Conservation (phyloP, 75 land plant species). For the Gnetum montanum region DNA sequence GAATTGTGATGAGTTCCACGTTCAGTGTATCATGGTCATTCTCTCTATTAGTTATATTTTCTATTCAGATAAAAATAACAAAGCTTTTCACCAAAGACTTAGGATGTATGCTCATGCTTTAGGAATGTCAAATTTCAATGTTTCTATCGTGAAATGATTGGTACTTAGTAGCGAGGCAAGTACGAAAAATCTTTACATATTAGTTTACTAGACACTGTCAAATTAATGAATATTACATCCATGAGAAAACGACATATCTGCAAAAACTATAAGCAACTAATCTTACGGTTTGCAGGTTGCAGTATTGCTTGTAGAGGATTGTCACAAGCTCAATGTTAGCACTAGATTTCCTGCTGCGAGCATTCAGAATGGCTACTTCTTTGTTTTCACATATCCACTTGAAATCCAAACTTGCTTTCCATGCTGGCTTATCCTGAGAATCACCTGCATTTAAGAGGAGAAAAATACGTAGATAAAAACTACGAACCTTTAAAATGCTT, state of each 20-base stretch:
- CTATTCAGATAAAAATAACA: no score
- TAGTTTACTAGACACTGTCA: neutral
- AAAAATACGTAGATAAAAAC: no score
- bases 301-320: conserved; percentile 52
- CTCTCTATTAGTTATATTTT: no score
- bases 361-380: conserved; percentile 60
- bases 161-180: neutral
- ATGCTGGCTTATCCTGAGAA: conserved; percentile 21
- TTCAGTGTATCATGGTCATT: no score
- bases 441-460: no score
- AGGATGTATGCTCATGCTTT: no score
- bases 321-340: conserved; percentile 80
- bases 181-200: neutral
- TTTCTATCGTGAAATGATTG: neutral
- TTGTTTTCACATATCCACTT: conserved; percentile 94
- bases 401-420: conserved; percentile 88
- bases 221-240: neutral
- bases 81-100: no score
- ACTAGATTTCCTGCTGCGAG: conserved; percentile 55
- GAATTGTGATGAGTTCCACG: no score
- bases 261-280: neutral
- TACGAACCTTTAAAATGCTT: no score
- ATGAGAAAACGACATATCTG: neutral
- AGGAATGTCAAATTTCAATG: neutral
- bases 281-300: conserved; percentile 53